phyloP scores from a whole-genome alignment of 257 asterid species.

The Plantago elongata region DNA sequence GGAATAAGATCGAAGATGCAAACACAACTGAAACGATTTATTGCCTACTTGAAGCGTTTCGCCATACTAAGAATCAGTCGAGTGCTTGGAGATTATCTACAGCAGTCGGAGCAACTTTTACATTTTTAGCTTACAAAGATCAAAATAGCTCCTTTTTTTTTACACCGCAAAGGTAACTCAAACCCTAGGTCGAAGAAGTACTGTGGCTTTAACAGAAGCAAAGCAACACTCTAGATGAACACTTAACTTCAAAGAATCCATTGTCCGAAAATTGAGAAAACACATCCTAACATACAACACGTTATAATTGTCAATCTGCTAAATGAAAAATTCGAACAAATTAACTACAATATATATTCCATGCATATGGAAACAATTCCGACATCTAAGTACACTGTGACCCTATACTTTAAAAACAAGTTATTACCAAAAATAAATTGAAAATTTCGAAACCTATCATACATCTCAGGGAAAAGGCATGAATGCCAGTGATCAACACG shows the following conservation, averaged over 20 bases:
- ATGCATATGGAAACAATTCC: constrained; percentile 27
- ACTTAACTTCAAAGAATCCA: constrained; percentile 21
- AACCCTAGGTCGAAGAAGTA: too few relatives aligned
- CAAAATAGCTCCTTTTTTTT: too few relatives aligned
- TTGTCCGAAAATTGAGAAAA: constrained; percentile 22
- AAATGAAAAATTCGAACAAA: constrained; percentile 23
- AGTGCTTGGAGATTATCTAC: too few relatives aligned
- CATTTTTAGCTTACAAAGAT: background rate
- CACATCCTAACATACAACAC: constrained; percentile 43
- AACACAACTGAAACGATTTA: too few relatives aligned
- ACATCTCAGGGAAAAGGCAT: constrained; percentile 27
- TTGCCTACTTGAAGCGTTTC: too few relatives aligned
- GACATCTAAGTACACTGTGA: constrained; percentile 33
- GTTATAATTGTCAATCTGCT: constrained; percentile 25
- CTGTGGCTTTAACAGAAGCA: too few relatives aligned
- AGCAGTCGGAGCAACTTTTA: too few relatives aligned
- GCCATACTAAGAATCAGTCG: too few relatives aligned
- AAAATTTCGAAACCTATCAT: constrained; percentile 30
- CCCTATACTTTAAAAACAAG: constrained; percentile 38
- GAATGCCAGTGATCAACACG: constrained; percentile 49
- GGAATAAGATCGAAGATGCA: too few relatives aligned
- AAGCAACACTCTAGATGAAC: constrained; percentile 11
- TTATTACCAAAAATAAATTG: constrained; percentile 15
- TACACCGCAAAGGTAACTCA: too few relatives aligned
- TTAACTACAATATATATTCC: constrained; percentile 30